Conservation (phyloP, 495 filamentous ascomycete genomes). For the Antarctomyces pellizariae region DNA sequence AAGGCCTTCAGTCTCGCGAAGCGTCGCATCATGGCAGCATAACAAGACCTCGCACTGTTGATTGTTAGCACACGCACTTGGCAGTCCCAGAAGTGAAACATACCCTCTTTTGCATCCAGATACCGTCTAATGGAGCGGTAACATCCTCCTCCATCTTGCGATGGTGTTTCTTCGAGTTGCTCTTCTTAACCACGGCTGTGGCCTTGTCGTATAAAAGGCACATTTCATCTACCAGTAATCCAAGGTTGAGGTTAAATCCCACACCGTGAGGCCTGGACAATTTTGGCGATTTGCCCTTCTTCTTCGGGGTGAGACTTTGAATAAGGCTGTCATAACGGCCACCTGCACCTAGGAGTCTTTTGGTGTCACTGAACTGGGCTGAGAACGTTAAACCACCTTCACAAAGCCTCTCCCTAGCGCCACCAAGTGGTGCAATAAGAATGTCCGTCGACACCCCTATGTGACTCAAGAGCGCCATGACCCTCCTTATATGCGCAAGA, state of each 20-base stretch:
- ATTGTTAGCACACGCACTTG: constrained; percentile 7
- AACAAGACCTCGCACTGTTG: constrained; percentile 70
- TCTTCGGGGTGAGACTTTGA: constrained; percentile 36
- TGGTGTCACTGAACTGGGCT: constrained; percentile 68
- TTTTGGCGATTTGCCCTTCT: constrained; percentile 23
- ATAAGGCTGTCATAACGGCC: constrained; percentile 84
- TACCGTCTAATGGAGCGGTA: no score
- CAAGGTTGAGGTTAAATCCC: constrained; percentile 78
- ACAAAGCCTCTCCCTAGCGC: constrained; percentile 85
- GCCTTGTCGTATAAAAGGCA: constrained; percentile 36
- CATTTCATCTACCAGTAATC: constrained; percentile 75
- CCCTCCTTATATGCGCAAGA: constrained; percentile 53
- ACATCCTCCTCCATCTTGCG: constrained; percentile 39
- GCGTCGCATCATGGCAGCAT: constrained; percentile 53
- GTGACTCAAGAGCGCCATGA: constrained; percentile 50
- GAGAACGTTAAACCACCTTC: constrained; percentile 72
- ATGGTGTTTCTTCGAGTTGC: constrained; percentile 31
- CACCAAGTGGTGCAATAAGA: constrained; percentile 67
- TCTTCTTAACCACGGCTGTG: no score
- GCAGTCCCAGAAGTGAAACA: constrained; percentile 9
- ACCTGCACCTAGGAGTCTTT: constrained; percentile 79
- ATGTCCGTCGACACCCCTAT: constrained; percentile 56
- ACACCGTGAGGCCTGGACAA: constrained; percentile 73
- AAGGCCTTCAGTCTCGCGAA: constrained; percentile 50
- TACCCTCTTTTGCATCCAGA: constrained; percentile 41